Conservation (phyloP, 2,329 filamentous ascomycete genomes). For the Diaporthe amygdali region DNA sequence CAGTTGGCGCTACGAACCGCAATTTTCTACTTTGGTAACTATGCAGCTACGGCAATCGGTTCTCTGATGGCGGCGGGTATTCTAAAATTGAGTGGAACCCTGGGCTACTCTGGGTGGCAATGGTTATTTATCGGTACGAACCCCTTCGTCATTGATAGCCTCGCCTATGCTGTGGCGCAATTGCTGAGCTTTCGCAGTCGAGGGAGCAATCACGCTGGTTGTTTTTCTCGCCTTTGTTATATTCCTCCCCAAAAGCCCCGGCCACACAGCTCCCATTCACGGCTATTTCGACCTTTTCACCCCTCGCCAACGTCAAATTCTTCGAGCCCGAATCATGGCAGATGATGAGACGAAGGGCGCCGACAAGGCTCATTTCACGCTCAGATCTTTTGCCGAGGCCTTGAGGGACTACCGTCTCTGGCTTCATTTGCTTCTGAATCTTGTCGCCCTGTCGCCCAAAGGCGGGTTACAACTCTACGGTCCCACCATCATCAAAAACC, state of each 20-base stretch:
- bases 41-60: conserved; percentile 35
- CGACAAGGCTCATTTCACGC: conserved; percentile 21
- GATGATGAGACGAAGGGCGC: conserved; percentile 23
- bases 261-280: conserved; percentile 20
- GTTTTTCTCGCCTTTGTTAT: conserved; percentile 13
- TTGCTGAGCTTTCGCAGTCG: too few species aligned
- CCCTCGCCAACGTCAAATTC: conserved; percentile 14
- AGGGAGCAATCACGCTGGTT: conserved; percentile 17
- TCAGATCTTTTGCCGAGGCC: conserved; percentile 7
- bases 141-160: too few species aligned
- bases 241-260: conserved; percentile 20
- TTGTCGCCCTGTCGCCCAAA: conserved; percentile 22
- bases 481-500: conserved; percentile 27
- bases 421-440: conserved; percentile 26
- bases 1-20: conserved; percentile 46
- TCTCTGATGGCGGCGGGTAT: conserved; percentile 25
- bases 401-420: conserved; percentile 22
- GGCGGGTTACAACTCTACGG: conserved; percentile 25
- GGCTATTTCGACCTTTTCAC: conserved; percentile 21
- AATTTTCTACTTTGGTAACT: conserved; percentile 49
- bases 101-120: conserved; percentile 25
- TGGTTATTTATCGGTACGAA: conserved; percentile 28
- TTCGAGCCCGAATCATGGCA: conserved; percentile 14
- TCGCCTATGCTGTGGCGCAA: too few species aligned
- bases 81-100: conserved; percentile 13